Evolutionary conservation across 2,329 filamentous ascomycete species (phyloP), one percentile per base, ranked within the genome.

Genomic region (Cladosporium cucumerinum): DNA sequence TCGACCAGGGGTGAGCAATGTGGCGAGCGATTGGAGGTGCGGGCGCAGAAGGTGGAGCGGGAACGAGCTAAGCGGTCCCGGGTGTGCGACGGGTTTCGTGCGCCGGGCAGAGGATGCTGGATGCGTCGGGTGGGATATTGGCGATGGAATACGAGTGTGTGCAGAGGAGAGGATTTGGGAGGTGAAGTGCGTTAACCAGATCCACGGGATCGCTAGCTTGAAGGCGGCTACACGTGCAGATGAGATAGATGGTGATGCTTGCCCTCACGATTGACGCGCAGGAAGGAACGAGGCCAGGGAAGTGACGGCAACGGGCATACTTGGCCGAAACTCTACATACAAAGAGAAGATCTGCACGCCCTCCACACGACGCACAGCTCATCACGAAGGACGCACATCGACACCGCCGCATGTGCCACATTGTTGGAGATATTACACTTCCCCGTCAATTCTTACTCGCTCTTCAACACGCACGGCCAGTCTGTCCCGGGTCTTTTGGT

Each of bases 21-120:
- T 34, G 52, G 52, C 52, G 52, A 36, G 52, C 21, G 54, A 57
- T 36, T 57, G 54, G 54, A 57, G 54, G 32, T 57, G 54, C 54
- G 30, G 39, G 39, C 39, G 39, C 16, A 46, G 39, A 46, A 46
- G 39, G 39, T 46, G 39, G 39, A 21, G 39, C 39, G 39, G 39
- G 39, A 8, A 46, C 8, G n/a, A 18, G 39, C 39, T 46, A 46
- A 43, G 39, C 39, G 39, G n/a, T 46, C n/a, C 39, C 39, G 39
- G n/a, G 39, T 21, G 39, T 23, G 39, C n/a, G 39, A 46, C 16
- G 36, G n/a, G 5, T 46, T 11, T 7, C n/a, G n/a, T n/a, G 39
- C 39, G 39, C 39, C 8, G 39, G 39, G 39, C 39, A 46, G n/a
- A 46, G n/a, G 36, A n/a, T 18, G 12, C 18, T 39, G 16, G 34